These are phyloP conservation scores for Fraxinus albicans DNA, from an alignment of 305 asterid genomes.

Conservation along the genomic window DNA sequence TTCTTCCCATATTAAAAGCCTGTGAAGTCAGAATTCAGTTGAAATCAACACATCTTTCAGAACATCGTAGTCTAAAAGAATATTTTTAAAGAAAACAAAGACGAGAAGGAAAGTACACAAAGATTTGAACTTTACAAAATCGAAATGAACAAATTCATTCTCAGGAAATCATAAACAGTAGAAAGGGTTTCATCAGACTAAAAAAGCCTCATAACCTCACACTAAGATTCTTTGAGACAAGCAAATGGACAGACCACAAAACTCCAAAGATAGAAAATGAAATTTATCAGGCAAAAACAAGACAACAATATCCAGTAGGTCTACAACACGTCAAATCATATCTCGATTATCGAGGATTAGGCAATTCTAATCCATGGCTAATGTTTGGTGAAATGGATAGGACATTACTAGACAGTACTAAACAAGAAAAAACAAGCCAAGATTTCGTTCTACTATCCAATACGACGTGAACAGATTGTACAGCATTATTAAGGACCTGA, in stretches of 20 bases:
- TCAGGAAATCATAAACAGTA: conserved; percentile 37
- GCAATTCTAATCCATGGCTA: not conserved
- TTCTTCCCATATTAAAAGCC: conserved; percentile 94
- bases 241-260: conserved; percentile 53
- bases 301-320: conserved; percentile 48
- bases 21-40: conserved; percentile 35
- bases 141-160: conserved; percentile 32
- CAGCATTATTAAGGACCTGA: conserved; percentile 22
- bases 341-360: not conserved
- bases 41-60: conserved; percentile 2
- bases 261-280: conserved; percentile 54
- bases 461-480: conserved; percentile 14
- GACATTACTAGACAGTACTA: not conserved
- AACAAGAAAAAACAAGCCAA: conserved; percentile 9
- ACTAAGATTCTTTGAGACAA: conserved; percentile 66
- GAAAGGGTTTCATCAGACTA: conserved; percentile 16
- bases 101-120: conserved; percentile 32
- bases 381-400: not conserved
- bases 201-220: conserved; percentile 31
- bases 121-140: conserved; percentile 47
- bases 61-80: not conserved
- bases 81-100: conserved; percentile 18
- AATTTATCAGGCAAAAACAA: conserved; percentile 40
- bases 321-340: conserved; percentile 39
- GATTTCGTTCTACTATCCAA: conserved; percentile 21